Base-by-base conservation (phyloP, 2,329 filamentous ascomycete species). In the Fusarium praegraminearum region DNA sequence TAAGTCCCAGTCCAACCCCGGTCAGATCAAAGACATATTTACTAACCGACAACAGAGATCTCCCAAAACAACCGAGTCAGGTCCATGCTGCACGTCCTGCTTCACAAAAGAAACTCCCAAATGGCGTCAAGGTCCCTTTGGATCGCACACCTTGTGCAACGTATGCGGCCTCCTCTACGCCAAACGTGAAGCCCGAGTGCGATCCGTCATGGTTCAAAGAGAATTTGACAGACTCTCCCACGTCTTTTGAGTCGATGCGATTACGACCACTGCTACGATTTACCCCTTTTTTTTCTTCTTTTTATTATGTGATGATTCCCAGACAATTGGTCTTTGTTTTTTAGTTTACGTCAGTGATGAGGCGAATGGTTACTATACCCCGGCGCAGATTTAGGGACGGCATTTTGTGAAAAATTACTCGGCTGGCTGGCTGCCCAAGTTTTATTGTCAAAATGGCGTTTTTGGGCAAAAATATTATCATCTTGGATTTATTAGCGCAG, bases 361-460 rank as follows among this genome's bases (percentile, higher is more conserved):
- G 62, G 45, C 16, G 20, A 52, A 65, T 35, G 62, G 62, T 65
- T 65, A 6, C n/a, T 65, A 65, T 65, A 65, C 62, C 60, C 60
- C 13, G 52, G 45, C 60, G 60, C 60, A 65, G 32, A 45, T 58
- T 58, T 58, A 40, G 45, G 38, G 36, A 65, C n/a, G 15, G 28
- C 44, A 50, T 58, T 59, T 59, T 64, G 52, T 51, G 44, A 51
- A 33, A 64, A 22, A 45, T 44, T 30, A 28, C 28, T 56, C 60
- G 33, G 61, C 52, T 58, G 33, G 36, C 52, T 32, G 33, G 36
- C 52, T 35, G 35, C 51, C 57, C n/a, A 35, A 50, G 59, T 64
- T 58, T 50, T 45, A 15, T 41, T 51, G 38, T 58, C 33, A 50
- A 45, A 50, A 64, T 58, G 61, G 61, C 38, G 61, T 64, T 64